Percentiles rank a stretch among this genome's conserved stretches.
phyloP scores from a whole-genome alignment of 179 eudicot genomes.

The Beta macrorhiza region DNA sequence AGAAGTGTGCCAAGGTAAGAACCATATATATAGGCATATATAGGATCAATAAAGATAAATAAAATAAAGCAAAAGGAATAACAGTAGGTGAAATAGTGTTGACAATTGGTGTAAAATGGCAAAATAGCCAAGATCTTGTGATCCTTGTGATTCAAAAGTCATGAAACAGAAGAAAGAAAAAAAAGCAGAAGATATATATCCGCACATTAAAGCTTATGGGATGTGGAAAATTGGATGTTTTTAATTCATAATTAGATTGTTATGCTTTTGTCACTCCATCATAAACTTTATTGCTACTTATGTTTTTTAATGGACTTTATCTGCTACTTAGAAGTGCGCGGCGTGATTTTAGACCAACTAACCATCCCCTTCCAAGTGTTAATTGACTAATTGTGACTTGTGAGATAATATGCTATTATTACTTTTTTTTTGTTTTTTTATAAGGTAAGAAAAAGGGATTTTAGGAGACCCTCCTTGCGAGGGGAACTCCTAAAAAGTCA shows the following conservation, averaged over 20 bases:
- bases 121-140: background rate
- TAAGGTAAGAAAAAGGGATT: too few relatives aligned
- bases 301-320: background rate
- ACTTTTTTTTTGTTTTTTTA: too few relatives aligned
- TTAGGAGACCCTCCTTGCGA: too few relatives aligned
- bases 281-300: too few relatives aligned
- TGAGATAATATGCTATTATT: too few relatives aligned
- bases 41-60: background rate
- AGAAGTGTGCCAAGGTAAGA: background rate
- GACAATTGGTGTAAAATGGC: background rate
- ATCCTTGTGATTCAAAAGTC: background rate
- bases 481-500: too few relatives aligned
- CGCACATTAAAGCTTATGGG: background rate
- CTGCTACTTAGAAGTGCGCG: background rate
- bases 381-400: too few relatives aligned
- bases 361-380: background rate
- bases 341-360: background rate
- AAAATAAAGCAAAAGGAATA: background rate
- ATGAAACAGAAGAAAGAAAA: background rate
- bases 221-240: background rate
- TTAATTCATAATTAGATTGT: background rate
- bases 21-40: constrained; percentile 17
- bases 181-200: background rate
- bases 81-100: constrained; percentile 7
- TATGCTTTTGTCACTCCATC: background rate